A percentile compares a stretch with the other conserved stretches of the same genome.
These are phyloP conservation scores for Boletellus ananas DNA, from an alignment of 768 basidiomycete genomes.

Conservation along the genomic window DNA sequence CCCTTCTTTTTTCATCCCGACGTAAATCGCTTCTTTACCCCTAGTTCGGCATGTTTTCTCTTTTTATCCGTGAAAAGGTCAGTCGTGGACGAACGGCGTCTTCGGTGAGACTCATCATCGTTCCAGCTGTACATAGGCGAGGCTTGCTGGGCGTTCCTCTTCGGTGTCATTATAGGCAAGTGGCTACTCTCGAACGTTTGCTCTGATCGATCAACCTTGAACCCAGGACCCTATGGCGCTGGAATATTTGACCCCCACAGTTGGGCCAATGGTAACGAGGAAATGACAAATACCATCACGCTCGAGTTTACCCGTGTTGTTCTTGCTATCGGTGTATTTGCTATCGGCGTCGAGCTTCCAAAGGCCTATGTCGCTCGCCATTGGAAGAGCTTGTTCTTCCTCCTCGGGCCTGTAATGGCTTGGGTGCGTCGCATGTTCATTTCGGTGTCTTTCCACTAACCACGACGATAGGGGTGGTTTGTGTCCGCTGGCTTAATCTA, in stretches of 20 bases:
- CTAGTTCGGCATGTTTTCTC: slow-evolving; percentile 93
- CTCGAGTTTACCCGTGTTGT: slow-evolving; percentile 89
- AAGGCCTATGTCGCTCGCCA: slow-evolving; percentile 94
- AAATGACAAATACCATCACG: slow-evolving; percentile 68
- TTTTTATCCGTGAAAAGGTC: slow-evolving; percentile 85
- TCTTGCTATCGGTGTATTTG: slow-evolving; percentile 95
- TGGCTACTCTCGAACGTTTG: slow-evolving; percentile 4
- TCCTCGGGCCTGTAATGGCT: slow-evolving; percentile 80
- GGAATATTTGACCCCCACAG: slow-evolving; percentile 76
- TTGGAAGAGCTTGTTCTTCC: slow-evolving; percentile 84
- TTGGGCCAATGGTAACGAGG: slow-evolving; percentile 56
- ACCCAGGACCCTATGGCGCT: slow-evolving; percentile 74
- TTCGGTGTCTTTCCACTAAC: slow-evolving; percentile 4
- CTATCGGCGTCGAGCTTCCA: slow-evolving; percentile 95
- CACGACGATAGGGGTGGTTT: slow-evolving; percentile 75
- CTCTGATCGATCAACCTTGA: slow-evolving; percentile 4
- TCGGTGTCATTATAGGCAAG: slow-evolving; percentile 85
- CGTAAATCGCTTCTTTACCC: background rate
- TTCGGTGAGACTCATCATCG: slow-evolving; percentile 4
- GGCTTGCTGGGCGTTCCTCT: slow-evolving; percentile 92
- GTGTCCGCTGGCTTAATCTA: slow-evolving; percentile 89
- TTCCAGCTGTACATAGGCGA: slow-evolving; percentile 86
- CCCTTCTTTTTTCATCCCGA: background rate
- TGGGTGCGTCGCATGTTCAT: slow-evolving; percentile 52
- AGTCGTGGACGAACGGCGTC: slow-evolving; percentile 8